Evolutionary conservation across 139 green algal species (phyloP).

Genomic region (Chlorella vulgaris): DNA sequence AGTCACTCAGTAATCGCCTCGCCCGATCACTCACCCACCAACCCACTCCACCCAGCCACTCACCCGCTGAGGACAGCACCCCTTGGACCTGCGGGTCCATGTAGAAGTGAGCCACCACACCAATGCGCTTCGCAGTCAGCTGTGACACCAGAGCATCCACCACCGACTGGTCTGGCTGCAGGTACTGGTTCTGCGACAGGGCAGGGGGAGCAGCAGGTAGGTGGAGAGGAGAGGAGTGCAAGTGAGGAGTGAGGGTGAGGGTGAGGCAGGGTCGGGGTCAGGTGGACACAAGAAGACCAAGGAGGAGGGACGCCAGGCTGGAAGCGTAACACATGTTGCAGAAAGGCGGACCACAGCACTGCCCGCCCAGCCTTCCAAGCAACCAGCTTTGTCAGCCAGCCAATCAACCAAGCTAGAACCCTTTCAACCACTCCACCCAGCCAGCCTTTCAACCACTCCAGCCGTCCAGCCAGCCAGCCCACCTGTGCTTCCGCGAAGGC

Average conservation of each 20-base stretch:
- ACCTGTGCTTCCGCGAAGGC: constrained; percentile 88
- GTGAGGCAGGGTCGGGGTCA: too few relatives aligned
- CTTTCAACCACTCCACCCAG: too few relatives aligned
- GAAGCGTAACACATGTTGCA: too few relatives aligned
- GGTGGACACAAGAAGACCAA: too few relatives aligned
- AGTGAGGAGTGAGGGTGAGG: not conserved
- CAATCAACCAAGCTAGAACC: too few relatives aligned
- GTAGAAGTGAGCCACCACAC: constrained; percentile 99
- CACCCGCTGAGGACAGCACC: constrained; percentile 81
- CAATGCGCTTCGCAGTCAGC: constrained; percentile 87
- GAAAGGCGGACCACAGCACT: too few relatives aligned
- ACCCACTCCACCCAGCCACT: not conserved
- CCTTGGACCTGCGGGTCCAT: constrained; percentile 99
- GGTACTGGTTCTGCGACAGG: constrained; percentile 50
- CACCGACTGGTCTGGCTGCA: constrained; percentile 53
- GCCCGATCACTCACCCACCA: not conserved
- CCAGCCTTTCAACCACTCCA: not conserved
- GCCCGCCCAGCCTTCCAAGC: too few relatives aligned
- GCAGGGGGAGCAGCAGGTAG: not conserved
- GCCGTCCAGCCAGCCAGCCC: not conserved
- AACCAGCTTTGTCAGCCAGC: too few relatives aligned
- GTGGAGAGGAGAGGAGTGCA: not conserved
- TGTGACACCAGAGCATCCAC: constrained; percentile 57
- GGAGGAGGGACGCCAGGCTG: too few relatives aligned
- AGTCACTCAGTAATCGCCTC: not conserved